These are phyloP conservation scores for Mangifera indica DNA, from an alignment of 345 rosid genomes.

Conservation along the genomic window DNA sequence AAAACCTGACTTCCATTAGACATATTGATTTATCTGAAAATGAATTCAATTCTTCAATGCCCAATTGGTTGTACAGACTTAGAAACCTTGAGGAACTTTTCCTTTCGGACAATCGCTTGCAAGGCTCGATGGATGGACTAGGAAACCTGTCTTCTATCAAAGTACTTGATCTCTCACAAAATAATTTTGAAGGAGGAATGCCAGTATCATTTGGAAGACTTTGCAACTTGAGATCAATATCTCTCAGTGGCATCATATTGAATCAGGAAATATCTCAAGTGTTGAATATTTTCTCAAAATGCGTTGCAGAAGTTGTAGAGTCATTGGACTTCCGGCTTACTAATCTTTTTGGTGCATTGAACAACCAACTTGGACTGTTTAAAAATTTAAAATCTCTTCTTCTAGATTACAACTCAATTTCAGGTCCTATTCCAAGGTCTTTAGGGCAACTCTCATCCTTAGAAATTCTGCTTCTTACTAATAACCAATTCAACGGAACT, in stretches of 20 bases:
- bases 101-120: neutral
- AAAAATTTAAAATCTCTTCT: neutral
- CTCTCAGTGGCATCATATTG: neutral
- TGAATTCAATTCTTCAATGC: neutral
- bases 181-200: neutral
- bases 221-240: neutral
- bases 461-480: neutral
- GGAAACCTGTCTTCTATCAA: conserved; percentile 20
- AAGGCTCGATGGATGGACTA: conserved; percentile 8
- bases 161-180: conserved; percentile 1
- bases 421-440: neutral
- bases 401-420: neutral
- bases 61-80: neutral
- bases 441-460: neutral
- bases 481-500: neutral
- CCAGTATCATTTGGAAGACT: neutral
- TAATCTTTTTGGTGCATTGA: neutral
- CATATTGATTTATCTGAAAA: neutral
- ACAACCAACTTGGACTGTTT: neutral
- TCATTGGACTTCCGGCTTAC: accelerated
- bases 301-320: neutral
- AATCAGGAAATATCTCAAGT: neutral
- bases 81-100: neutral
- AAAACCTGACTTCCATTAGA: neutral
- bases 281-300: neutral